Evolutionary conservation across 495 filamentous ascomycete species (phyloP).

Genomic region (Aspergillus nidulans): DNA sequence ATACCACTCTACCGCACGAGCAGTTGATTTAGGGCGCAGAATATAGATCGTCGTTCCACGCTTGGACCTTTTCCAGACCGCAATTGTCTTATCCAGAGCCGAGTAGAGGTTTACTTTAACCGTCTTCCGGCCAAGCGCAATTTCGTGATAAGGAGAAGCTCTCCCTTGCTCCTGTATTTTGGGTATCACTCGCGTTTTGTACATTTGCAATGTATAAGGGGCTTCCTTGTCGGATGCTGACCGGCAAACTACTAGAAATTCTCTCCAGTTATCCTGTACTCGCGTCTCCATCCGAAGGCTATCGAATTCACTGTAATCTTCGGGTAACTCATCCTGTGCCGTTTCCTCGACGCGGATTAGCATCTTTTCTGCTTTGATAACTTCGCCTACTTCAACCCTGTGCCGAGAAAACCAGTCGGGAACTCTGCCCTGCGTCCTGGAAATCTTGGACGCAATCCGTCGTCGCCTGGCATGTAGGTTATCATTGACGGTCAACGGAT

Average conservation of each 20-base stretch:
- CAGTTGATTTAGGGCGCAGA: slow-evolving; percentile 59
- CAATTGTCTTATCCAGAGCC: slow-evolving; percentile 66
- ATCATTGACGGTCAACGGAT: slow-evolving; percentile 45
- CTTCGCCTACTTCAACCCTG: slow-evolving; percentile 53
- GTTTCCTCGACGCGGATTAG: slow-evolving; percentile 62
- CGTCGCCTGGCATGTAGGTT: slow-evolving; percentile 39
- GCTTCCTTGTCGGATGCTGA: slow-evolving; percentile 49
- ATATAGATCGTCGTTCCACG: slow-evolving; percentile 62
- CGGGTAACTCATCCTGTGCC: slow-evolving; percentile 47
- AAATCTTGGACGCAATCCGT: slow-evolving; percentile 30
- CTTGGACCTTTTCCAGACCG: slow-evolving; percentile 58
- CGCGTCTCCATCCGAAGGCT: slow-evolving; percentile 58
- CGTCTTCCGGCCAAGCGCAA: slow-evolving; percentile 49
- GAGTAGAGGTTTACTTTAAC: slow-evolving; percentile 67
- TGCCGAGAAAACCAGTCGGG: slow-evolving; percentile 37
- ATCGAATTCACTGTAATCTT: slow-evolving; percentile 65
- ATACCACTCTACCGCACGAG: slow-evolving; percentile 69
- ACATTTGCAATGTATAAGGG: slow-evolving; percentile 60
- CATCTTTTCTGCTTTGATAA: slow-evolving; percentile 73
- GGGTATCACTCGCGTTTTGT: slow-evolving; percentile 66
- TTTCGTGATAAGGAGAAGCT: slow-evolving; percentile 52
- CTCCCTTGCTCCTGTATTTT: slow-evolving; percentile 51
- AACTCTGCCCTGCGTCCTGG: slow-evolving; percentile 36
- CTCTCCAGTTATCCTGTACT: slow-evolving; percentile 63
- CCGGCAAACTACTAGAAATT: slow-evolving; percentile 67